Percentiles rank a stretch among this genome's conserved stretches.
phyloP scores from a whole-genome alignment of 495 filamentous ascomycete species.

The Neurospora africana region DNA sequence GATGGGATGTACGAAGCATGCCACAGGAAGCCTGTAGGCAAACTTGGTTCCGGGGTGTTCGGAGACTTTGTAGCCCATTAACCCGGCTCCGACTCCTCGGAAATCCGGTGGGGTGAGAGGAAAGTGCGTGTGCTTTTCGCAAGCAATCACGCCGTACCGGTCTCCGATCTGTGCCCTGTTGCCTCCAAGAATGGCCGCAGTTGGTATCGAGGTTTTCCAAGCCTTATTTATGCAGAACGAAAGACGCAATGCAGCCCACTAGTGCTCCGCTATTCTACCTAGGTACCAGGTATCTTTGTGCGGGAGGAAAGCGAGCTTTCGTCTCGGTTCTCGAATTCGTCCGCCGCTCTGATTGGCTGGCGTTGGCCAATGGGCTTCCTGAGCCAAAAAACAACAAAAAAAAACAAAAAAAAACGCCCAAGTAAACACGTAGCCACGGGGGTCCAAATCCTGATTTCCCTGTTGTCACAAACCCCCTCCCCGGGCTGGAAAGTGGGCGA shows the following conservation, averaged over 20 bases:
- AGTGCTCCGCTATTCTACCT: not conserved
- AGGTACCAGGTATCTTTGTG: not conserved
- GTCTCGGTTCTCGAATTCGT: not conserved
- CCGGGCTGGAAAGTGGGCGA: not conserved
- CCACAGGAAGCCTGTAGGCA: too few species aligned
- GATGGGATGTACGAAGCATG: too few species aligned
- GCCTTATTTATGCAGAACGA: constrained; percentile 9
- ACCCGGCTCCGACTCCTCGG: too few species aligned
- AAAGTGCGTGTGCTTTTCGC: not conserved
- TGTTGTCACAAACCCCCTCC: not conserved
- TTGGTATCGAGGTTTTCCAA: constrained; percentile 15
- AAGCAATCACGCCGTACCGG: not conserved
- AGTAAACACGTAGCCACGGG: not conserved
- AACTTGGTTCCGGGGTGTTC: too few species aligned
- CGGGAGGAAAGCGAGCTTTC: not conserved
- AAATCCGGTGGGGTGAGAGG: too few species aligned
- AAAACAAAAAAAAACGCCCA: not conserved
- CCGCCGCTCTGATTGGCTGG: not conserved
- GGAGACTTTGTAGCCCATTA: too few species aligned
- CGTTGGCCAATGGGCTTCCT: not conserved
- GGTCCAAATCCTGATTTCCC: not conserved
- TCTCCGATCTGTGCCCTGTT: not conserved
- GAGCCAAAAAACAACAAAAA: not conserved
- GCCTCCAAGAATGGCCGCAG: not conserved
- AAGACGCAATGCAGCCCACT: not conserved